Base-by-base conservation (phyloP, 73 alveolate genomes). In the Paramecium sonneborni region DNA sequence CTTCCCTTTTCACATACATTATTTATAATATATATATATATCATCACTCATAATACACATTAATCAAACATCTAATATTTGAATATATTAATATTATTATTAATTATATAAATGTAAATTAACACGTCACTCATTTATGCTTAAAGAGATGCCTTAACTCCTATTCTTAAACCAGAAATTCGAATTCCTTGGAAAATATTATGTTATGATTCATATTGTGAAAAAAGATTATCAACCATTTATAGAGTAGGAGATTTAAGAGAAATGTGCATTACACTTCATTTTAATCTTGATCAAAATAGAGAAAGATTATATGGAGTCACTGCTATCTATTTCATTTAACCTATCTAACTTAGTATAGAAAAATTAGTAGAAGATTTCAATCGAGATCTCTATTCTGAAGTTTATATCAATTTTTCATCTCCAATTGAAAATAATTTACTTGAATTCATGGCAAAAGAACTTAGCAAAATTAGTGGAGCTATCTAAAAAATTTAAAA, bases 241-340 rank as follows among this genome's bases (percentile, higher is more conserved):
- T 70, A 69, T 38, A 88, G 87, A 48, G 94, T 88, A 0, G 94
- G 94, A 41, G 85, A 70, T 44, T 34, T 88, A 14, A 88, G 94
- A 70, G 94, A 88, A 70, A 88, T 69, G 90, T 69, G 87, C 55
- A 88, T 88, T 8, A 88, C 94, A 3, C 74, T 88, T 48, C 94
- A 88, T 38, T 70, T 88, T 9, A 62, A 72, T 55, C 44, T 88
- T 46, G 74, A 88, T 69, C 24, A 88, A 43, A 70, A 44, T 34
- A 30, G 94, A 88, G 94, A 88, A 18, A 76, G 91, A 24, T 70
- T 70, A 24, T 46, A 88, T 70, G 94, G 94, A 5, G 91, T 88
- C 56, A 38, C 35, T 15, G 90, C 91, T 11, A 44, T 69, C 7
- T 88, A 88, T 28, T 72, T 88, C 21, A 82, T 88, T 11, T 26